Percentiles rank a stretch among this genome's conserved stretches.
Conservation (phyloP, 257 asterid genomes). For the Capsicum chinense region DNA sequence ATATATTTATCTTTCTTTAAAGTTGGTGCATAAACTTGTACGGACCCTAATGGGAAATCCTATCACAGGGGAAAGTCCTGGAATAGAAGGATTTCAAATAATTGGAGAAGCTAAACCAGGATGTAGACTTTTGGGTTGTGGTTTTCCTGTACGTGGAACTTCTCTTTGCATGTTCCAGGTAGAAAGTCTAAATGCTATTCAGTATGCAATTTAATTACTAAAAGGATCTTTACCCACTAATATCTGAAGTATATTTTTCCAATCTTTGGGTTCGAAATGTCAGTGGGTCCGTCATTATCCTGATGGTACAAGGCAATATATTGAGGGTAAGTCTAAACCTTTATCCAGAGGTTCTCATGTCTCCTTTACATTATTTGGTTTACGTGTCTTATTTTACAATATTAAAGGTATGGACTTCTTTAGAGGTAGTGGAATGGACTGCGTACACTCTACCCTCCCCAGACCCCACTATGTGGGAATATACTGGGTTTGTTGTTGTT, state of each 20-base stretch:
- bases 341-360: conserved; percentile 21
- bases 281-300: conserved; percentile 99
- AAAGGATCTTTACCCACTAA: conserved; percentile 27
- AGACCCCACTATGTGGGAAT: too few species aligned
- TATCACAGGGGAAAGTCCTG: conserved; percentile 78
- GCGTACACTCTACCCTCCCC: too few species aligned
- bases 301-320: conserved; percentile 94
- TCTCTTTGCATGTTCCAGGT: conserved; percentile 99
- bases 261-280: conserved; percentile 36
- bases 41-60: conserved; percentile 38
- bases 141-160: conserved; percentile 94
- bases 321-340: conserved; percentile 67
- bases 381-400: background rate
- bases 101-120: conserved; percentile 98
- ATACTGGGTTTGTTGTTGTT: too few species aligned
- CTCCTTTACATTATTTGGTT: conserved; percentile 17
- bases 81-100: conserved; percentile 89
- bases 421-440: too few species aligned
- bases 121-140: conserved; percentile 84
- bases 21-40: background rate
- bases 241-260: conserved; percentile 26
- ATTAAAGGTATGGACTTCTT: background rate
- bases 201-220: conserved; percentile 13
- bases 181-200: conserved; percentile 23
- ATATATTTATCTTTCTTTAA: conserved; percentile 26